Conservation (phyloP, 1,284 basidiomycete species). For the Boletus hoseneyae region DNA sequence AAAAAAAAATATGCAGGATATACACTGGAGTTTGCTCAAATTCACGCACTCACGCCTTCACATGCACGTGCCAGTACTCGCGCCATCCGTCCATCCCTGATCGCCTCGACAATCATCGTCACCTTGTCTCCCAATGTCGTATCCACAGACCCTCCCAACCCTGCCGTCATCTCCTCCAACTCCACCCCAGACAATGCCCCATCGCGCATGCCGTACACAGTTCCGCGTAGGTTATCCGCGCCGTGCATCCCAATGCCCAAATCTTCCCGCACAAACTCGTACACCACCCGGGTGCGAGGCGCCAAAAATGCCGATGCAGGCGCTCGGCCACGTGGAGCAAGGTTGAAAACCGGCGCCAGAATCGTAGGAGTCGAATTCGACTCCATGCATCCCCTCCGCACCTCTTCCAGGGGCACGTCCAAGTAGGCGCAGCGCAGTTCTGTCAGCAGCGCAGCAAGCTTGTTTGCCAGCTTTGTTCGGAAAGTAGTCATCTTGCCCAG, state of each 20-base stretch:
- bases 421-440: slow-evolving; percentile 30
- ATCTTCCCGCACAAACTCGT: slow-evolving; percentile 65
- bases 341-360: slow-evolving; percentile 11
- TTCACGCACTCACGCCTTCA: slow-evolving; percentile 20
- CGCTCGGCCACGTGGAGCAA: slow-evolving; percentile 33
- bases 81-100: slow-evolving; percentile 71
- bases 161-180: slow-evolving; percentile 11
- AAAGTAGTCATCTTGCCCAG: slow-evolving; percentile 27
- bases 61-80: slow-evolving; percentile 54
- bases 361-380: background rate
- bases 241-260: slow-evolving; percentile 76
- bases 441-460: slow-evolving; percentile 24
- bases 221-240: slow-evolving; percentile 50
- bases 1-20: too few species aligned
- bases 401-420: slow-evolving; percentile 26
- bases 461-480: slow-evolving; percentile 22
- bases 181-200: slow-evolving; percentile 1
- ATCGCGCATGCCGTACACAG: slow-evolving; percentile 30
- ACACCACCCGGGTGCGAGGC: slow-evolving; percentile 57
- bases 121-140: slow-evolving; percentile 64
- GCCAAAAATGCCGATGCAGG: slow-evolving; percentile 63
- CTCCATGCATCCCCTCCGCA: slow-evolving; percentile 17
- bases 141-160: slow-evolving; percentile 33
- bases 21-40: too few species aligned
- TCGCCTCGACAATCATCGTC: slow-evolving; percentile 68